A percentile compares a stretch with the other conserved stretches of the same genome.
Evolutionary conservation across 23 red algal species (phyloP).

Genomic region (Cyanidioschyzon merolae): DNA sequence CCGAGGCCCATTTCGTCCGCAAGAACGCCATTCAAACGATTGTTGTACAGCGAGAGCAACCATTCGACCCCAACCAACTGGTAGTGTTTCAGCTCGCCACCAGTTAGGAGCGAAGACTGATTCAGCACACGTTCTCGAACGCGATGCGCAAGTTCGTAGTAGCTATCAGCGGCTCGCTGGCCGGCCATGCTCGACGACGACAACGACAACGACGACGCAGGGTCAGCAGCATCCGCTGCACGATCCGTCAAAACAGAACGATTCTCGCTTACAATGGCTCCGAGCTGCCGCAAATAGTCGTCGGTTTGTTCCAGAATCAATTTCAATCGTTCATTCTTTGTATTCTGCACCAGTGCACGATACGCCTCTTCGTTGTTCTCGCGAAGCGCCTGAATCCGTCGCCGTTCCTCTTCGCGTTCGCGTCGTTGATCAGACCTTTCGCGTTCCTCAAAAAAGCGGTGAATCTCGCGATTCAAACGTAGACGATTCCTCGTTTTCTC

Average conservation of each 20-base stretch:
- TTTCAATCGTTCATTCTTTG: constrained; percentile 77
- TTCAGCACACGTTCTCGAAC: constrained; percentile 48
- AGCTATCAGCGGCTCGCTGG: constrained; percentile 27
- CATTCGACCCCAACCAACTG: constrained; percentile 84
- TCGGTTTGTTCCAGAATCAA: constrained; percentile 90
- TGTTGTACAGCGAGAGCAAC: constrained; percentile 96
- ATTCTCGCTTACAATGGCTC: constrained; percentile 24
- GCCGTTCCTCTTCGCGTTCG: constrained; percentile 63
- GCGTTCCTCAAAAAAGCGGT: constrained; percentile 17
- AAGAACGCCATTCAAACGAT: constrained; percentile 88
- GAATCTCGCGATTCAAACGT: constrained; percentile 6
- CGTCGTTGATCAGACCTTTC: constrained; percentile 18
- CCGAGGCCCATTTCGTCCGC: constrained; percentile 99
- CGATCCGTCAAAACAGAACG: neutral
- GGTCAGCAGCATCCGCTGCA: neutral
- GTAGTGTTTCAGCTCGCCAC: constrained; percentile 81
- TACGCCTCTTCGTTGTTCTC: constrained; percentile 98
- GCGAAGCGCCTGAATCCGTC: constrained; percentile 73
- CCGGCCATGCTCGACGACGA: neutral
- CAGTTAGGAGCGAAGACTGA: constrained; percentile 66
- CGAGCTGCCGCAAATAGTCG: constrained; percentile 75
- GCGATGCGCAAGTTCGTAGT: constrained; percentile 86
- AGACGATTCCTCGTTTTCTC: neutral
- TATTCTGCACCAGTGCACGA: constrained; percentile 75
- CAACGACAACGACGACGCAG: neutral